Conservation (phyloP, 352 stramenopile species). For the Bremia lactucae region DNA sequence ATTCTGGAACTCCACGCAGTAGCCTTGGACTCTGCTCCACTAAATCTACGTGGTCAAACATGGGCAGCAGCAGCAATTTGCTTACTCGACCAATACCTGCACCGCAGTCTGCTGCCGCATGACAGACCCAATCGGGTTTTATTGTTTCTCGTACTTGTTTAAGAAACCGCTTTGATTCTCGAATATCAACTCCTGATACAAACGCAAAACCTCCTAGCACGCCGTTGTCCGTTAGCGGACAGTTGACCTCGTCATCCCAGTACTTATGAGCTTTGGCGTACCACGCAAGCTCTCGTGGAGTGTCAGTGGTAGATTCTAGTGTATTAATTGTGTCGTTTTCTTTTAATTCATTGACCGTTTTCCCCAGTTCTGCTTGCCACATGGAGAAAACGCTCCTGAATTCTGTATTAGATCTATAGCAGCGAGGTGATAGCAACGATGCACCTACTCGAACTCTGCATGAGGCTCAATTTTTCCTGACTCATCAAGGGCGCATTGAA, state of each 20-base stretch:
- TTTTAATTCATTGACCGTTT: slow-evolving; percentile 12
- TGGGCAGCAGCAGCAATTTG: slow-evolving; percentile 88
- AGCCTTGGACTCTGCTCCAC: slow-evolving; percentile 91
- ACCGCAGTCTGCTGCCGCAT: slow-evolving; percentile 66
- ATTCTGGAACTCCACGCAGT: slow-evolving; percentile 79
- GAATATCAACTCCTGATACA: slow-evolving; percentile 72
- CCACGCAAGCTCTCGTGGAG: slow-evolving; percentile 30
- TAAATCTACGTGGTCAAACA: slow-evolving; percentile 85
- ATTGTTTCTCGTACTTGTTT: slow-evolving; percentile 27
- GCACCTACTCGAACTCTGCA: slow-evolving; percentile 44
- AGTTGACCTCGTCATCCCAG: slow-evolving; percentile 87
- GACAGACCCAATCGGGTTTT: slow-evolving; percentile 38
- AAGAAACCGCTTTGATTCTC: slow-evolving; percentile 57
- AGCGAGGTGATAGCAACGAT: neutral
- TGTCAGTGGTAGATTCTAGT: neutral
- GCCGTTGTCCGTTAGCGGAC: slow-evolving; percentile 86
- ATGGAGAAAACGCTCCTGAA: slow-evolving; percentile 59
- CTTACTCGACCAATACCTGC: slow-evolving; percentile 91
- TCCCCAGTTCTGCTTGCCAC: slow-evolving; percentile 52
- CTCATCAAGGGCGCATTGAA: slow-evolving; percentile 58
- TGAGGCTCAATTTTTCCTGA: slow-evolving; percentile 37
- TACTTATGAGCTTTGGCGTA: slow-evolving; percentile 69
- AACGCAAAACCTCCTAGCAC: slow-evolving; percentile 88
- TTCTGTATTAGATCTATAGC: neutral
- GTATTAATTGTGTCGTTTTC: slow-evolving; percentile 1